Evolutionary conservation across 148 eudicot genomes (phyloP).

Genomic region (Fagopyrum esculentum): DNA sequence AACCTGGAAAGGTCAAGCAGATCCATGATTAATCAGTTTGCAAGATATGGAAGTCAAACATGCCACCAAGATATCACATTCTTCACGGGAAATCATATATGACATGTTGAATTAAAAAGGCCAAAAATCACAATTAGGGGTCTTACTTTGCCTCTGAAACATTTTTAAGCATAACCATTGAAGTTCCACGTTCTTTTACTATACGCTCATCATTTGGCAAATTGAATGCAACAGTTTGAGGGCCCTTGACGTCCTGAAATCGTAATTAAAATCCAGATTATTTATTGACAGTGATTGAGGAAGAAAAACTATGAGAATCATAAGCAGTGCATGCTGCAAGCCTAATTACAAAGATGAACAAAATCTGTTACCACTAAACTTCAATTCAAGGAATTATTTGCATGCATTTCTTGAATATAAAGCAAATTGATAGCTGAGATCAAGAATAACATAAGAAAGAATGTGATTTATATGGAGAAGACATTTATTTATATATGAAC

Average conservation of each 20-base stretch:
- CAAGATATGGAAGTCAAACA: background rate
- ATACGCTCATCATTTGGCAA: conserved; percentile 97
- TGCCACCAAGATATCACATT: background rate
- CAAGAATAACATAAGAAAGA: background rate
- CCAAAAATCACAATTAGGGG: conserved; percentile 1
- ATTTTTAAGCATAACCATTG: conserved; percentile 98
- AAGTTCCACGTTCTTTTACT: conserved; percentile 90
- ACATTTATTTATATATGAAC: background rate
- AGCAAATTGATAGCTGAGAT: background rate
- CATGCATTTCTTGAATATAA: background rate
- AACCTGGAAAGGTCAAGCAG: conserved; percentile 47
- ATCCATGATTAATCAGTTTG: conserved; percentile 9
- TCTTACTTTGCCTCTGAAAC: conserved; percentile 95
- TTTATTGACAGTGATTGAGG: background rate
- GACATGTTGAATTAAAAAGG: background rate
- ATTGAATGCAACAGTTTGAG: conserved; percentile 97
- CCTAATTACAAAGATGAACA: background rate
- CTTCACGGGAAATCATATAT: background rate
- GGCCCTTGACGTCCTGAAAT: conserved; percentile 91
- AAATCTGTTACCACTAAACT: background rate
- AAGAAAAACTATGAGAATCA: background rate
- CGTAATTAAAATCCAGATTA: background rate
- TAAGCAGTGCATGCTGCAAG: background rate
- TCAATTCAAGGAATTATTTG: background rate
- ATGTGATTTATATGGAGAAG: background rate